Evolutionary conservation across 495 filamentous ascomycete species (phyloP).

Genomic region (Lasiosphaeris hirsuta): DNA sequence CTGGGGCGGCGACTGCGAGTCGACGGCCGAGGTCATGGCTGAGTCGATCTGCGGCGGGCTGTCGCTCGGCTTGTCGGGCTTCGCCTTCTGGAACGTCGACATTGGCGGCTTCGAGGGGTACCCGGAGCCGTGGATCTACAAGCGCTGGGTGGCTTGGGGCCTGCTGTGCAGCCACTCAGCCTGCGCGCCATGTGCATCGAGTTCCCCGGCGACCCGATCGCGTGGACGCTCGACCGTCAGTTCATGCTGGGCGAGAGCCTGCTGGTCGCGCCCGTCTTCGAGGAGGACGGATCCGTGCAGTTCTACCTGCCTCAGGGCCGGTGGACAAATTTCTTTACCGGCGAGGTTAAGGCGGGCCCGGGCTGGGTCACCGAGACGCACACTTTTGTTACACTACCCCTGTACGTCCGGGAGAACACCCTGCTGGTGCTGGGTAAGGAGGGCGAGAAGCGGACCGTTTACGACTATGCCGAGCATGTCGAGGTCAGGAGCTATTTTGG

Average conservation of each 20-base stretch:
- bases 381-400: slow-evolving; percentile 43
- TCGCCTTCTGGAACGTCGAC: slow-evolving; percentile 66
- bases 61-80: slow-evolving; percentile 61
- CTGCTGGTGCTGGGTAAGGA: slow-evolving; percentile 45
- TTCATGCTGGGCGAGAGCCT: slow-evolving; percentile 62
- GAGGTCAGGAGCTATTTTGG: slow-evolving; percentile 41
- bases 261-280: slow-evolving; percentile 59
- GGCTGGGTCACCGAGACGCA: slow-evolving; percentile 49
- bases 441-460: slow-evolving; percentile 45
- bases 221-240: slow-evolving; percentile 67
- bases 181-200: slow-evolving; percentile 65
- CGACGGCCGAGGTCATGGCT: slow-evolving; percentile 68
- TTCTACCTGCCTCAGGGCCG: slow-evolving; percentile 61
- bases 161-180: slow-evolving; percentile 63
- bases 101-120: slow-evolving; percentile 73
- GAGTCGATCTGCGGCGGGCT: slow-evolving; percentile 70
- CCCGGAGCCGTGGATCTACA: slow-evolving; percentile 66
- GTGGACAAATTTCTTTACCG: slow-evolving; percentile 54
- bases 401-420: slow-evolving; percentile 49
- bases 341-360: slow-evolving; percentile 41
- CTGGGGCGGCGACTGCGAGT: slow-evolving; percentile 68
- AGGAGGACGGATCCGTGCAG: slow-evolving; percentile 54
- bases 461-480: slow-evolving; percentile 46
- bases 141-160: slow-evolving; percentile 73
- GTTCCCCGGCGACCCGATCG: slow-evolving; percentile 67